These are phyloP conservation scores for Westerdykella aurantiaca DNA, from an alignment of 2,329 filamentous ascomycete genomes.

Conservation along the genomic window DNA sequence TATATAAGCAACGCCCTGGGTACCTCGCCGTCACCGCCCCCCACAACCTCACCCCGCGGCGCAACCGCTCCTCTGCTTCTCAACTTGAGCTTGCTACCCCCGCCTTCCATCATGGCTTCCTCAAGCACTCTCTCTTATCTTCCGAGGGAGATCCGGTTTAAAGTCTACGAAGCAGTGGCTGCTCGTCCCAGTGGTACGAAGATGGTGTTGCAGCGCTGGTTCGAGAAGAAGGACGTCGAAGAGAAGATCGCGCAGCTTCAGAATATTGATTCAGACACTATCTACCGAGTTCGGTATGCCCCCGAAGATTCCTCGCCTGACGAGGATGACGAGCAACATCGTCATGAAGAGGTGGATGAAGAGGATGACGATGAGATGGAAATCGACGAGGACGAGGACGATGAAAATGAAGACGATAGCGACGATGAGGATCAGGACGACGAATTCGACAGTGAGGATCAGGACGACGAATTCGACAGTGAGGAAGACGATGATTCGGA, in stretches of 20 bases:
- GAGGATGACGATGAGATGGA: conserved; percentile 10
- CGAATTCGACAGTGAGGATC: conserved; percentile 2
- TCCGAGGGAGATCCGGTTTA: conserved; percentile 30
- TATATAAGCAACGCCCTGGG: no score
- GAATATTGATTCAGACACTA: neutral
- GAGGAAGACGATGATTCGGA: conserved; percentile 2
- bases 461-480: conserved; percentile 4
- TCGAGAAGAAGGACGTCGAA: conserved; percentile 30
- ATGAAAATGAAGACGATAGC: conserved; percentile 3
- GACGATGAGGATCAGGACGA: conserved; percentile 5
- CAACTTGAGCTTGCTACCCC: no score
- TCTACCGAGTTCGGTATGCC: neutral
- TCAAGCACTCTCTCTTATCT: conserved; percentile 14
- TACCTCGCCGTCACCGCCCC: no score
- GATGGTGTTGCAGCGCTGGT: conserved; percentile 29
- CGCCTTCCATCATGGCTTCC: no score
- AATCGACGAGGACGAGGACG: conserved; percentile 5
- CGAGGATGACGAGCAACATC: conserved; percentile 4
- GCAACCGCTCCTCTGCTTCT: no score
- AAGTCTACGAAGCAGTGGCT: conserved; percentile 21
- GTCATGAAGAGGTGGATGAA: conserved; percentile 3
- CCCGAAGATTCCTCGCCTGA: conserved; percentile 5
- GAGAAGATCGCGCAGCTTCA: conserved; percentile 9
- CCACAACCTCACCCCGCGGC: no score
- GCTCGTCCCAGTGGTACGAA: conserved; percentile 14